A percentile compares a stretch with the other conserved stretches of the same genome.
Evolutionary conservation across 2,329 filamentous ascomycete genomes (phyloP).

Genomic region (Scedosporium aurantiacum): DNA sequence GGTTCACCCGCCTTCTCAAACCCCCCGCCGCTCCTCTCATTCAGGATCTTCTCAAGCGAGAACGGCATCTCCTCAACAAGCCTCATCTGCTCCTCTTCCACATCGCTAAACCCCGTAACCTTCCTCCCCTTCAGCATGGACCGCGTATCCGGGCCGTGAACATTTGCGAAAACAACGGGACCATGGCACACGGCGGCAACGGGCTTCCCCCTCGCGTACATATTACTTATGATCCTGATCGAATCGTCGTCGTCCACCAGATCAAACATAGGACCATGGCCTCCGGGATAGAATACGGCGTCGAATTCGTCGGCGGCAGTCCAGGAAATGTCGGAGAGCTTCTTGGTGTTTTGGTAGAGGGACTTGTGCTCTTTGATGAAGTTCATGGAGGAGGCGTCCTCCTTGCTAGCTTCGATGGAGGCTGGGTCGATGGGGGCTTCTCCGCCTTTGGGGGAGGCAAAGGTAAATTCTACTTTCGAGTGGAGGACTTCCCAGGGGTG

Average conservation of each 20-base stretch:
- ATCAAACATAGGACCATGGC: constrained; percentile 58
- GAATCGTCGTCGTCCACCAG: constrained; percentile 46
- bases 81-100: constrained; percentile 37
- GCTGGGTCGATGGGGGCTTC: constrained; percentile 48
- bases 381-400: constrained; percentile 37
- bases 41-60: constrained; percentile 43
- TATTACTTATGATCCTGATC: constrained; percentile 50
- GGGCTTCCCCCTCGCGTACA: constrained; percentile 49
- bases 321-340: constrained; percentile 44
- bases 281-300: constrained; percentile 47
- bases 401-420: constrained; percentile 43
- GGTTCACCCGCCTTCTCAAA: constrained; percentile 44
- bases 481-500: constrained; percentile 51
- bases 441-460: constrained; percentile 54
- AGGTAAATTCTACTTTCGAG: constrained; percentile 39
- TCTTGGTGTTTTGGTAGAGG: constrained; percentile 53
- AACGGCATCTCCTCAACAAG: constrained; percentile 46
- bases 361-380: constrained; percentile 45
- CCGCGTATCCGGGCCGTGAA: constrained; percentile 37
- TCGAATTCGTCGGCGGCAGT: constrained; percentile 47
- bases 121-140: constrained; percentile 43
- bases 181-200: constrained; percentile 61
- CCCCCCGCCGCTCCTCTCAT: constrained; percentile 36
- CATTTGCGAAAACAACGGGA: constrained; percentile 50
- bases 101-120: constrained; percentile 53